Conservation (phyloP, 2,329 filamentous ascomycete species). For the Fusarium sp. region DNA sequence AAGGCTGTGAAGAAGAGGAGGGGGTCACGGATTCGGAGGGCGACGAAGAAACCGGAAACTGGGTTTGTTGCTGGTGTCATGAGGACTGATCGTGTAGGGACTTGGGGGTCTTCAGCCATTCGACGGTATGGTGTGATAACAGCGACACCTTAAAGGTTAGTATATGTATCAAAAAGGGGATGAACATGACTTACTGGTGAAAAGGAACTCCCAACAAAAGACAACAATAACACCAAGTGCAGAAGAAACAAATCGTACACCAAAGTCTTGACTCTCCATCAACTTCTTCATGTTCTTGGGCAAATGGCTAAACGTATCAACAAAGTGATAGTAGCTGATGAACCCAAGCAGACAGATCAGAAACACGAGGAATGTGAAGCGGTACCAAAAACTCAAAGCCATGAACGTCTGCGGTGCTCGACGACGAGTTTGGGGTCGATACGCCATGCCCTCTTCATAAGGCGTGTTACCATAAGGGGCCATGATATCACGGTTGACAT, state of each 20-base stretch:
- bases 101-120: conserved; percentile 46
- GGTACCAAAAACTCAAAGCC: conserved; percentile 47
- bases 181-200: conserved; percentile 44
- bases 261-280: conserved; percentile 53
- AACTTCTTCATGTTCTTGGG: conserved; percentile 42
- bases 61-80: conserved; percentile 54
- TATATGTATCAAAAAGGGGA: rapidly evolving
- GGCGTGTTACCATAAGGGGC: conserved; percentile 17
- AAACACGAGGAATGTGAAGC: conserved; percentile 44
- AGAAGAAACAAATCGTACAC: conserved; percentile 54
- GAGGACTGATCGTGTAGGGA: conserved; percentile 48
- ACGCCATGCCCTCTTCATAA: conserved; percentile 3
- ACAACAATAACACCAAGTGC: conserved; percentile 51
- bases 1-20: conserved; percentile 52
- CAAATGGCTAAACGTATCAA: conserved; percentile 36
- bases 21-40: conserved; percentile 43
- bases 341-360: conserved; percentile 46
- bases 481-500: neutral
- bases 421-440: conserved; percentile 3
- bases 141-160: conserved; percentile 45
- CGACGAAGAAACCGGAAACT: conserved; percentile 50
- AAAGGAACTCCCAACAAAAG: conserved; percentile 52
- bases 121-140: conserved; percentile 53
- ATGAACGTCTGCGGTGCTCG: conserved; percentile 45
- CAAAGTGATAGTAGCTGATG: conserved; percentile 50